phyloP scores from a whole-genome alignment of 306 rosid genomes.

The Astragalus membranaceus region DNA sequence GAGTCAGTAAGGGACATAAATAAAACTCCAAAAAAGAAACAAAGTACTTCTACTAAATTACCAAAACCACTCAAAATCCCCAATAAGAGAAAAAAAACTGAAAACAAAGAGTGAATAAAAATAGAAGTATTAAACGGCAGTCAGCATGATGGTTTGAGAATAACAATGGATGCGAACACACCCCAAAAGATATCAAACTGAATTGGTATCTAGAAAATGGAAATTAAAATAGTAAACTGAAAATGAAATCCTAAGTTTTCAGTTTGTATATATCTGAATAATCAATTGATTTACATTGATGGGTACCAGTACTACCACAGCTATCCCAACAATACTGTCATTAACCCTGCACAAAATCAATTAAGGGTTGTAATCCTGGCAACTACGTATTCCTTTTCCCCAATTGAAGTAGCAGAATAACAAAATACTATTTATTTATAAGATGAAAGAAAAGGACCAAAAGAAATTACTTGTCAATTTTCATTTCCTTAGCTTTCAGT shows the following conservation, averaged over 20 bases:
- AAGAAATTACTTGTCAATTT: slow-evolving; percentile 73
- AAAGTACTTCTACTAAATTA: slow-evolving; percentile 5
- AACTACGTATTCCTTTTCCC: neutral
- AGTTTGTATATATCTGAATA: neutral
- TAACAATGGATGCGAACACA: neutral
- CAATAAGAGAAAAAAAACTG: neutral
- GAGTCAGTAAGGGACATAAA: slow-evolving; percentile 14
- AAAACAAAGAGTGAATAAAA: neutral
- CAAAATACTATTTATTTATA: slow-evolving; percentile 1
- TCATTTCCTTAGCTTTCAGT: slow-evolving; percentile 74
- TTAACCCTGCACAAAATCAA: neutral
- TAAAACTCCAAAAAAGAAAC: neutral
- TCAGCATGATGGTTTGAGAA: neutral
- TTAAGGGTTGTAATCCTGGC: neutral
- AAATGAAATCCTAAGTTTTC: slow-evolving; percentile 12
- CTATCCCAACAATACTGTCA: neutral
- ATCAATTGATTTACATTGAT: neutral
- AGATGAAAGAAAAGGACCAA: slow-evolving; percentile 14
- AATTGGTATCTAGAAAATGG: neutral
- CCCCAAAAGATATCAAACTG: neutral
- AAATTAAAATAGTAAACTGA: neutral
- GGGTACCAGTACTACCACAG: neutral
- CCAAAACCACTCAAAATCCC: neutral
- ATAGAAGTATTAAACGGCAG: neutral
- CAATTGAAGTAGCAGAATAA: neutral